Base-by-base conservation (phyloP, 805 yeast species). In the Zygosaccharomyces gambellarensis region DNA sequence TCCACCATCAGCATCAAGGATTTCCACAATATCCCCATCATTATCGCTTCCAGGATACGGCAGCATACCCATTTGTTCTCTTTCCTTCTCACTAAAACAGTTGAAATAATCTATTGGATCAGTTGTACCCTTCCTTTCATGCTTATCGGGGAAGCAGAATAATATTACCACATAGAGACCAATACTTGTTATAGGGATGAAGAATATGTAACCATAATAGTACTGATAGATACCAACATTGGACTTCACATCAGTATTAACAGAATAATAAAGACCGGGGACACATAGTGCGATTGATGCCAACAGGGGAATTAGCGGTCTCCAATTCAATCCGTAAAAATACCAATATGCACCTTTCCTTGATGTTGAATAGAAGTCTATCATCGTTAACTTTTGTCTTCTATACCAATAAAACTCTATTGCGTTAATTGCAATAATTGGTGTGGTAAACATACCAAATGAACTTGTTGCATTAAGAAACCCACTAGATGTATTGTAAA, bases 401-500 rank as follows among this genome's bases (percentile, higher is more conserved):
- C 75, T 59, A 27, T 70, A 55, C 14, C 71, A 48, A 46, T 63
- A 63, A 50, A 64, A 73, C 46, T 73, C 76, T 30, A 72, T 55
- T 21, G 69, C 59, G 25, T 66, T 59, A 12, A 71, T 64, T 2
- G 66, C 69, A 46, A 69, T 61, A 17, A 70, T 59, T 11, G 74
- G 74, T 6, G 73, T 65, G 11, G 69, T 67, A 50, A 71, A 59
- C 29, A 70, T 63, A 39, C 71, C 68, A 51, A 70, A 70, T n/a
- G 72, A 65, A 38, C 69, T 59, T 71, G 70, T 70, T 5, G 70
- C 74, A 22, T 65, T 58, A 12, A 67, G 52, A 45, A 70, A 70
- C 0, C 65, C 59, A 2, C 71, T 65, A 2, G 72, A 62, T 7
- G 70, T 68, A 50, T 68, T 69, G 61, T 68, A 71, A 45, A 70